Percentiles rank a stretch among this genome's conserved stretches.
Conservation (phyloP, 108 stramenopile species). For the Mayamaea pseudoterrestris region DNA sequence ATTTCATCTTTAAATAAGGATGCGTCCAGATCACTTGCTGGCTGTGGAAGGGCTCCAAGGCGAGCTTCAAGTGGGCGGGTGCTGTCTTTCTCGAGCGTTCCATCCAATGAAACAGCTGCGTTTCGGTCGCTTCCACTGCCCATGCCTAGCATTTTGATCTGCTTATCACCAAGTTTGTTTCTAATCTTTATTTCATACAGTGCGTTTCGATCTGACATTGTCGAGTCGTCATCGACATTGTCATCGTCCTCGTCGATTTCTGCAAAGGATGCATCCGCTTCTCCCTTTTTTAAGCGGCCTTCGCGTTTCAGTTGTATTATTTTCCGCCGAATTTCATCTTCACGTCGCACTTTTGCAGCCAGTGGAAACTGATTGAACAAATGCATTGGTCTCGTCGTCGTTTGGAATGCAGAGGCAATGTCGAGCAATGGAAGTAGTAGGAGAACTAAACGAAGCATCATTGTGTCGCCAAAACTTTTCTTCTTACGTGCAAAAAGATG, state of each 20-base stretch:
- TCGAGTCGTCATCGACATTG: conserved; percentile 18
- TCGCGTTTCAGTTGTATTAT: conserved; percentile 45
- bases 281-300: conserved; percentile 30
- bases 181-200: conserved; percentile 23
- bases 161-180: conserved; percentile 17
- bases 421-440: too few relatives aligned
- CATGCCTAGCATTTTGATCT: conserved; percentile 16
- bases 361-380: too few relatives aligned
- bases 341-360: too few relatives aligned
- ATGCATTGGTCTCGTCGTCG: too few relatives aligned
- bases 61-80: not conserved
- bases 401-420: too few relatives aligned
- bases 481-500: too few relatives aligned
- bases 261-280: conserved; percentile 8
- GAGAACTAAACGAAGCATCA: too few relatives aligned
- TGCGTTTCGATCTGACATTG: too few relatives aligned
- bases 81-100: conserved; percentile 1
- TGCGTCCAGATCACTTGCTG: not conserved
- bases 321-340: conserved; percentile 56
- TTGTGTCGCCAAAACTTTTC: too few relatives aligned
- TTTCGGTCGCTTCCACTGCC: conserved; percentile 18
- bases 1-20: not conserved
- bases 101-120: conserved; percentile 21
- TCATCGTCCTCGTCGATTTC: conserved; percentile 28
- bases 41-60: conserved; percentile 5